phyloP scores from a whole-genome alignment of 2,329 filamentous ascomycete species.

The Sporothrix protearum region DNA sequence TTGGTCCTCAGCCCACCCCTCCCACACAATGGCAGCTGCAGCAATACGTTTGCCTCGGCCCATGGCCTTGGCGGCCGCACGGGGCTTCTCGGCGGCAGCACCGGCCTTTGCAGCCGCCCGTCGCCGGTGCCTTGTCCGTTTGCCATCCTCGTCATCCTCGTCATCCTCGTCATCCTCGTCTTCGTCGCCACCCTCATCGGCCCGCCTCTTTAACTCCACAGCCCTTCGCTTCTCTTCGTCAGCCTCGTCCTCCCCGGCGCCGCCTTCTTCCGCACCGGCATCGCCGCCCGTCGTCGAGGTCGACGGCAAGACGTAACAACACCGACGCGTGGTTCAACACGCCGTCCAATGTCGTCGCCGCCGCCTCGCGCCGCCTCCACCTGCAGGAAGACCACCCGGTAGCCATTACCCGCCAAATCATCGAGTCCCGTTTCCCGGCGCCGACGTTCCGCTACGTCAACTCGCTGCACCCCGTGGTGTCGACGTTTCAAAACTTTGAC shows the following conservation, averaged over 20 bases:
- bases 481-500: constrained; percentile 87
- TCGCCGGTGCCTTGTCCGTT: background rate
- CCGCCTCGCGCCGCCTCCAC: constrained; percentile 76
- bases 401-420: constrained; percentile 83
- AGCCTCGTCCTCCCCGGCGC: constrained; percentile 2
- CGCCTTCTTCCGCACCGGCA: background rate
- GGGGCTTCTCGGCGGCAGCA: background rate
- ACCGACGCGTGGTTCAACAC: constrained; percentile 85
- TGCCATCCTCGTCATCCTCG: background rate
- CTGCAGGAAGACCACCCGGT: constrained; percentile 88
- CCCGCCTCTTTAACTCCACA: background rate
- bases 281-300: constrained; percentile 47
- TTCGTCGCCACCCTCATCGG: no score
- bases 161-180: no score
- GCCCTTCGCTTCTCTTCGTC: background rate
- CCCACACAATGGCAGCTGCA: constrained; percentile 12
- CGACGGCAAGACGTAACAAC: constrained; percentile 61
- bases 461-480: constrained; percentile 76
- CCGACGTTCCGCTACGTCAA: constrained; percentile 75
- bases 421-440: constrained; percentile 79
- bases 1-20: background rate
- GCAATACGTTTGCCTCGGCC: constrained; percentile 14
- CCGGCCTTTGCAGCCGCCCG: background rate
- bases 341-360: constrained; percentile 67
- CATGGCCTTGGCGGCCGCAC: constrained; percentile 12